Evolutionary conservation across 2,329 filamentous ascomycete species (phyloP).

Genomic region (Alternaria ethzedia): DNA sequence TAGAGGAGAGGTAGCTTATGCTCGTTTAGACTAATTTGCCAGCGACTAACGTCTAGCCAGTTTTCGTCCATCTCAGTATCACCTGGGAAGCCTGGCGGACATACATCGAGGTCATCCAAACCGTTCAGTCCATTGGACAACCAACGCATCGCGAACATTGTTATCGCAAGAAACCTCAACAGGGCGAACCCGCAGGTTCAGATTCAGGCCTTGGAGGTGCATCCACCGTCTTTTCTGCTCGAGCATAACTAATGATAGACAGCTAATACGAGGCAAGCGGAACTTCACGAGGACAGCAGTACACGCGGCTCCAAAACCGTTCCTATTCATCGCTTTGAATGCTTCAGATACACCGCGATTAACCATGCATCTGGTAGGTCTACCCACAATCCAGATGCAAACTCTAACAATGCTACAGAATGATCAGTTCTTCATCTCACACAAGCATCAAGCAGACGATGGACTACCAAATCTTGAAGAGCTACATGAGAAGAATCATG

Average conservation of each 20-base stretch:
- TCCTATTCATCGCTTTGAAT: slow-evolving; percentile 82
- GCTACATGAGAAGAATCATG: slow-evolving; percentile 22
- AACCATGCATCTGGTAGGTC: slow-evolving; percentile 51
- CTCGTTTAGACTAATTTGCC: not conserved
- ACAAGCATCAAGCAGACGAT: slow-evolving; percentile 76
- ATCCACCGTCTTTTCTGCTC: not conserved
- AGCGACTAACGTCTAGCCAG: slow-evolving; percentile 17
- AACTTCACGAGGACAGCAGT: slow-evolving; percentile 78
- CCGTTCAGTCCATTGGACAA: slow-evolving; percentile 52
- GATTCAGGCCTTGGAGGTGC: slow-evolving; percentile 72
- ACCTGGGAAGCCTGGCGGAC: slow-evolving; percentile 16
- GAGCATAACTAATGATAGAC: slow-evolving; percentile 20
- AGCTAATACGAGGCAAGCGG: slow-evolving; percentile 80
- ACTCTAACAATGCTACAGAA: slow-evolving; percentile 67
- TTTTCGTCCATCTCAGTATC: slow-evolving; percentile 26
- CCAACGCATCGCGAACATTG: slow-evolving; percentile 75
- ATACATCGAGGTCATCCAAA: slow-evolving; percentile 37
- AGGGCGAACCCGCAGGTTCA: slow-evolving; percentile 76
- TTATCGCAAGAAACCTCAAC: slow-evolving; percentile 83
- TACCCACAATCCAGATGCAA: slow-evolving; percentile 23
- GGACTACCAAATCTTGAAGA: slow-evolving; percentile 79
- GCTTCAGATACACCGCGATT: slow-evolving; percentile 45
- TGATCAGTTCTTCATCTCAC: slow-evolving; percentile 86
- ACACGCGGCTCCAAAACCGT: slow-evolving; percentile 75
- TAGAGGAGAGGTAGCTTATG: slow-evolving; percentile 22